phyloP scores from a whole-genome alignment of 1,284 basidiomycete species.

The Irpex sp. region DNA sequence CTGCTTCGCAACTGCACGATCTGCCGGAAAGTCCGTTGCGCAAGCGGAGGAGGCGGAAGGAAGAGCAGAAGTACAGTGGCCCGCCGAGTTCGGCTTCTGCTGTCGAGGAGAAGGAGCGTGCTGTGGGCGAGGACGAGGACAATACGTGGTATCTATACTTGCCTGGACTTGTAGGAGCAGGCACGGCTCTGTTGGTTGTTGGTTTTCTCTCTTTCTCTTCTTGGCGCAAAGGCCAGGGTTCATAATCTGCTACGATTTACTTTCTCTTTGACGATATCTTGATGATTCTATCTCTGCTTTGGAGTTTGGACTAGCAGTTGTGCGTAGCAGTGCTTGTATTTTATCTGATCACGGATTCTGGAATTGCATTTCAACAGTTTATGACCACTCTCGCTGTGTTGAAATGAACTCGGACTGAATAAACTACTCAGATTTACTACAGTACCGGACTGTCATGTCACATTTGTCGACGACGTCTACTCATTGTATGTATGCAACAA shows the following conservation, averaged over 20 bases:
- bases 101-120: constrained; percentile 17
- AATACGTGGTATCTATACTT: constrained; percentile 72
- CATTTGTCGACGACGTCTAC: background rate
- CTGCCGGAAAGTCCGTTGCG: constrained; percentile 15
- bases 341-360: background rate
- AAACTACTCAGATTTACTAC: no score
- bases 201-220: constrained; percentile 73
- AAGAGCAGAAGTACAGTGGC: background rate
- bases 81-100: constrained; percentile 19
- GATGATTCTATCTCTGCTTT: background rate
- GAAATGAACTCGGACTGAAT: background rate
- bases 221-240: constrained; percentile 50
- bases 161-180: constrained; percentile 70
- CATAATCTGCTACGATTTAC: background rate
- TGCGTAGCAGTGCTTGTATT: background rate
- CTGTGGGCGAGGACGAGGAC: constrained; percentile 46
- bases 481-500: background rate
- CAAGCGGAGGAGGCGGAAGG: constrained; percentile 22
- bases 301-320: background rate
- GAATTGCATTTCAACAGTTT: background rate
- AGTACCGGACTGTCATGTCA: background rate
- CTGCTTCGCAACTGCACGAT: background rate
- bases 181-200: constrained; percentile 70
- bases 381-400: background rate
- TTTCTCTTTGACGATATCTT: no score